Conservation (phyloP, 2,329 filamentous ascomycete genomes). For the Colletotrichum ledebouriae region DNA sequence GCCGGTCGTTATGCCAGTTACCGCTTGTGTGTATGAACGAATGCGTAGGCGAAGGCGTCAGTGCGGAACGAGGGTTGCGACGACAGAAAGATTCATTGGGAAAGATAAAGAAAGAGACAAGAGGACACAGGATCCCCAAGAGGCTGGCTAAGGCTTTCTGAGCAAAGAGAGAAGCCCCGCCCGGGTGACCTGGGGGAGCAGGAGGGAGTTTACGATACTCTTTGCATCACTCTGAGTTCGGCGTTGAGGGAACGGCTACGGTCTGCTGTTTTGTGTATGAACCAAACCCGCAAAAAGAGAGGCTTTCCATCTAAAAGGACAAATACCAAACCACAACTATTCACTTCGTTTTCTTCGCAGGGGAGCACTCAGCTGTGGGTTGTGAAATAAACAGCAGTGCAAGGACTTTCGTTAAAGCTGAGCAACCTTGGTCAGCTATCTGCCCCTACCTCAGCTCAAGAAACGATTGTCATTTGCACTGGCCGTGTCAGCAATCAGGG, state of each 20-base stretch:
- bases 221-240: constrained; percentile 42
- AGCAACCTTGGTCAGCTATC: too few relatives aligned
- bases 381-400: too few relatives aligned
- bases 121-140: background rate
- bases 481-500: too few relatives aligned
- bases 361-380: too few relatives aligned
- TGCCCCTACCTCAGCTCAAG: too few relatives aligned
- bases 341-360: background rate
- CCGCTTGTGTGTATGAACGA: constrained; percentile 73
- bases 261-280: constrained; percentile 42
- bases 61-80: background rate
- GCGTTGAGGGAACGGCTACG: constrained; percentile 42
- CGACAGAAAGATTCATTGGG: background rate
- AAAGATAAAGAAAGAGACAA: background rate
- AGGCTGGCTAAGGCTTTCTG: constrained; percentile 1
- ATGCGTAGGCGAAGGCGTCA: background rate
- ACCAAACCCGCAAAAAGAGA: constrained; percentile 28
- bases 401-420: too few relatives aligned
- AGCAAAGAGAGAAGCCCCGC: constrained; percentile 11
- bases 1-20: constrained; percentile 98
- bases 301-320: constrained; percentile 30
- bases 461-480: too few relatives aligned
- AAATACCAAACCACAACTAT: constrained; percentile 31
- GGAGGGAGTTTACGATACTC: constrained; percentile 35
- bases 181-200: constrained; percentile 12